A percentile compares a stretch with the other conserved stretches of the same genome.
phyloP scores from a whole-genome alignment of 2,329 filamentous ascomycete genomes.

The Paecilomyces sp. region DNA sequence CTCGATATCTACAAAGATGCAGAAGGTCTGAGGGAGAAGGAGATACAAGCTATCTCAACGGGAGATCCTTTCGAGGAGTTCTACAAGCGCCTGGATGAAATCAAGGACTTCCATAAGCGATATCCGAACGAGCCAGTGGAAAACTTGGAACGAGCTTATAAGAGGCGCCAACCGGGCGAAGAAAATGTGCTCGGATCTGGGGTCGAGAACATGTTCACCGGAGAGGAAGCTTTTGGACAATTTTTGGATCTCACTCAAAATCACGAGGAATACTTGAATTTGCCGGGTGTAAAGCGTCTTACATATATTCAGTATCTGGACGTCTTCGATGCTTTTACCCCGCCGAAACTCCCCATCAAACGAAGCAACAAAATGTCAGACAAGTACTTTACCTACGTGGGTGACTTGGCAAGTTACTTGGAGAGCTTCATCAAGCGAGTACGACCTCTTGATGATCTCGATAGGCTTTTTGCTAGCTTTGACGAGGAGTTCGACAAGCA shows the following conservation, averaged over 20 bases:
- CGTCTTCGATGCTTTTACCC: slow-evolving; percentile 76
- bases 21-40: slow-evolving; percentile 62
- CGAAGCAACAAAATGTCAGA: slow-evolving; percentile 82
- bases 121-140: slow-evolving; percentile 95
- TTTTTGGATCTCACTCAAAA: slow-evolving; percentile 81
- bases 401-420: slow-evolving; percentile 71
- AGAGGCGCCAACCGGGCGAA: slow-evolving; percentile 59
- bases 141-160: slow-evolving; percentile 89
- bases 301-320: slow-evolving; percentile 92
- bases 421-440: slow-evolving; percentile 82
- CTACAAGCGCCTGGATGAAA: slow-evolving; percentile 71
- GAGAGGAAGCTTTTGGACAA: slow-evolving; percentile 87
- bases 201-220: slow-evolving; percentile 88
- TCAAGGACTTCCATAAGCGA: slow-evolving; percentile 80
- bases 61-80: slow-evolving; percentile 88
- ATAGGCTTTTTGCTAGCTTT: slow-evolving; percentile 67
- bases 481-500: slow-evolving; percentile 76
- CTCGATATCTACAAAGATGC: slow-evolving; percentile 78
- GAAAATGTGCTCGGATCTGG: slow-evolving; percentile 58
- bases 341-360: slow-evolving; percentile 67
- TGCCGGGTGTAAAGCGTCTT: slow-evolving; percentile 76
- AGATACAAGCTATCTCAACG: slow-evolving; percentile 75
- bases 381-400: slow-evolving; percentile 84
- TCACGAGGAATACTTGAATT: slow-evolving; percentile 85
- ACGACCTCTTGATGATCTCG: slow-evolving; percentile 76